Conservation (phyloP, 2,329 filamentous ascomycete species). For the Didymellaceae sp. region DNA sequence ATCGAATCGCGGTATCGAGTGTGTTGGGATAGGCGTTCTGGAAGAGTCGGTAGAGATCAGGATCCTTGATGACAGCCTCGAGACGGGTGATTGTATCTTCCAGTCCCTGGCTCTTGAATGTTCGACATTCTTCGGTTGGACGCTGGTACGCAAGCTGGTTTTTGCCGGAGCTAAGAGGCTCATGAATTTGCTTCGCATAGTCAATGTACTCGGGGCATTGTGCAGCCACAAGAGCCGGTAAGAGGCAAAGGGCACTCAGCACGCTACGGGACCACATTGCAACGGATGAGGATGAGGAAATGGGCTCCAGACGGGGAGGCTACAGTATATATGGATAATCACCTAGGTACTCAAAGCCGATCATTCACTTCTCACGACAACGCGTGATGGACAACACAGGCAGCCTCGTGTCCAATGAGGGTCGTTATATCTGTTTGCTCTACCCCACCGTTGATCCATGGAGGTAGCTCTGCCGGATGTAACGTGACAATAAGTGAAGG, state of each 20-base stretch:
- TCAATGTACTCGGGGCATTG: conserved; percentile 55
- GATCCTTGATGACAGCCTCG: conserved; percentile 52
- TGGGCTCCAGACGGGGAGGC: no score
- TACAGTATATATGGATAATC: no score
- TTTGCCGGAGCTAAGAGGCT: conserved; percentile 52
- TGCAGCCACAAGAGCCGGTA: conserved; percentile 36
- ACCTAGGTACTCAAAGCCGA: neutral
- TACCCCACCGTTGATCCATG: conserved; percentile 44
- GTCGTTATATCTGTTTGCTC: conserved; percentile 24
- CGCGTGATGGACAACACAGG: conserved; percentile 3
- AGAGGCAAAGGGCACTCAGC: conserved; percentile 18
- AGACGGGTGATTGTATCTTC: conserved; percentile 49
- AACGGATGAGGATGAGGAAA: neutral
- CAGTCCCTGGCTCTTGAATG: conserved; percentile 54
- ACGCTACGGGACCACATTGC: conserved; percentile 34
- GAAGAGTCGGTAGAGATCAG: conserved; percentile 73
- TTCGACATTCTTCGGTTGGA: conserved; percentile 53
- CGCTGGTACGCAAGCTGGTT: conserved; percentile 56
- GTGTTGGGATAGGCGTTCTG: conserved; percentile 77
- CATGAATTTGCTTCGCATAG: conserved; percentile 51
- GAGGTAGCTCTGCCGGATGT: conserved; percentile 18
- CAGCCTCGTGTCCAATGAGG: conserved; percentile 16
- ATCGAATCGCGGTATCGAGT: conserved; percentile 74
- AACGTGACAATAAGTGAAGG: conserved; percentile 36
- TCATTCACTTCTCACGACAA: conserved; percentile 6